These are phyloP conservation scores for Kwoniella sp. DNA, from an alignment of 768 basidiomycete species.

Conservation along the genomic window DNA sequence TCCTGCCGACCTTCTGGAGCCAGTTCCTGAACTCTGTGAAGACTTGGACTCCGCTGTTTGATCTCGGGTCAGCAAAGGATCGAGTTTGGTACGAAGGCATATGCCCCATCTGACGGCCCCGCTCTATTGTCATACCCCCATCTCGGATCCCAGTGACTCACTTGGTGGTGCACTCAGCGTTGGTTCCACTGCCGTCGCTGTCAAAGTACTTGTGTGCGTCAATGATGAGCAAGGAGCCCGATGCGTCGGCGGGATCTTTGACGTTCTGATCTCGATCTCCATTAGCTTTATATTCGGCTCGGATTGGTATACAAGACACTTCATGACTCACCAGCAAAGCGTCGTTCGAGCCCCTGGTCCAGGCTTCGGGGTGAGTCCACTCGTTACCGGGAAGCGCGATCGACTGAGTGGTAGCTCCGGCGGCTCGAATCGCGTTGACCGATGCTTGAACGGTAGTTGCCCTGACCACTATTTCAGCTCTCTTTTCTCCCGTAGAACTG, in stretches of 20 bases:
- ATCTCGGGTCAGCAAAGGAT: constrained; percentile 5
- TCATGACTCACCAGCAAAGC: constrained; percentile 57
- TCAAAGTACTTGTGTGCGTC: constrained; percentile 71
- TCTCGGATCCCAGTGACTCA: constrained; percentile 12
- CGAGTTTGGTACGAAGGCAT: too few species aligned
- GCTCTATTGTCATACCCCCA: neutral
- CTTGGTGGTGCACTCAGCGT: constrained; percentile 62
- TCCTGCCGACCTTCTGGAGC: constrained; percentile 60
- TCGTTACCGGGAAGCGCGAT: constrained; percentile 67
- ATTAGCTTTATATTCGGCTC: constrained; percentile 47
- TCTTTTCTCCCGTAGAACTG: constrained; percentile 47
- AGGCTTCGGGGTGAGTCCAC: constrained; percentile 61
- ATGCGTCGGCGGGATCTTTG: constrained; percentile 58
- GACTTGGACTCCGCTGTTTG: constrained; percentile 60
- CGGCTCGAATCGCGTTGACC: constrained; percentile 65
- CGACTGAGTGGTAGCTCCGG: constrained; percentile 64
- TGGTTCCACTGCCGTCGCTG: constrained; percentile 61
- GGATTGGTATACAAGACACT: constrained; percentile 58
- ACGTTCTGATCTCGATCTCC: constrained; percentile 54
- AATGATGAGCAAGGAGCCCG: constrained; percentile 60
- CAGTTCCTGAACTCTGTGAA: constrained; percentile 60
- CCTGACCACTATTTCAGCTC: constrained; percentile 59
- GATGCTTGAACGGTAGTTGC: constrained; percentile 64
- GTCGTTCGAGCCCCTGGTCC: constrained; percentile 62
- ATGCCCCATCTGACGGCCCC: too few species aligned